Conservation (phyloP, 1,284 basidiomycete genomes). For the Leccinum pallidistipes region DNA sequence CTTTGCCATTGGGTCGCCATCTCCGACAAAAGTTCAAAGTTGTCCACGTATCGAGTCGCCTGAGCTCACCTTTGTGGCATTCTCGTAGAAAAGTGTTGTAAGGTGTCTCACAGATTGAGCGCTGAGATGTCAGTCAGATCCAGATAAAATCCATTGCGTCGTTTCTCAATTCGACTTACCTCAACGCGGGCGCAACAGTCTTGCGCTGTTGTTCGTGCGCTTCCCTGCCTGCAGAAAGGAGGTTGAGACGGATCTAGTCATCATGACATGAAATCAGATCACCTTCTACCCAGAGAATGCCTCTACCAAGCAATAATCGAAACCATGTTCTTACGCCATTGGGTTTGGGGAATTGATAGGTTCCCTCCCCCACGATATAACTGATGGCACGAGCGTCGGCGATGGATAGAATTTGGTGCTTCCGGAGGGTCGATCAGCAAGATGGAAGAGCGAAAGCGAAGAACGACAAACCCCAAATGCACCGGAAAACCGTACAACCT, state of each 20-base stretch:
- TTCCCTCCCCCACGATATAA: conserved; percentile 51
- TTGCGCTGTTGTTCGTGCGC: conserved; percentile 55
- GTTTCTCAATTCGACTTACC: conserved; percentile 35
- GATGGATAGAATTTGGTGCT: conserved; percentile 58
- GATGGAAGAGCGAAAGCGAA: conserved; percentile 1
- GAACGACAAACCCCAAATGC: conserved; percentile 47
- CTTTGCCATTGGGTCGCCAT: conserved; percentile 49
- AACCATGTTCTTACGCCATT: conserved; percentile 61
- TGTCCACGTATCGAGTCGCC: conserved; percentile 4
- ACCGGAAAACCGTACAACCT: conserved; percentile 52
- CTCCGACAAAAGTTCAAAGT: conserved; percentile 13
- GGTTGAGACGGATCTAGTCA: not conserved
- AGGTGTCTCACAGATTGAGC: conserved; percentile 51
- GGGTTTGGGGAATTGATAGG: conserved; percentile 59
- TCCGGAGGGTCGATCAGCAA: conserved; percentile 7
- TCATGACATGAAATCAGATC: conserved; percentile 1
- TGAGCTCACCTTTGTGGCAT: conserved; percentile 39
- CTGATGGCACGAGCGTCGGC: conserved; percentile 52
- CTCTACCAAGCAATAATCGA: conserved; percentile 54
- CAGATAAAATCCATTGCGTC: not conserved
- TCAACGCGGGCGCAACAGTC: conserved; percentile 52
- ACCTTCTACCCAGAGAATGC: conserved; percentile 66
- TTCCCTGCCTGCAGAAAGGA: conserved; percentile 42
- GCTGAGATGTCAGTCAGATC: conserved; percentile 32
- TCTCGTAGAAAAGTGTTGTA: conserved; percentile 50